Base-by-base conservation (phyloP, 2,329 filamentous ascomycete species). In the Thielaviopsis populi region DNA sequence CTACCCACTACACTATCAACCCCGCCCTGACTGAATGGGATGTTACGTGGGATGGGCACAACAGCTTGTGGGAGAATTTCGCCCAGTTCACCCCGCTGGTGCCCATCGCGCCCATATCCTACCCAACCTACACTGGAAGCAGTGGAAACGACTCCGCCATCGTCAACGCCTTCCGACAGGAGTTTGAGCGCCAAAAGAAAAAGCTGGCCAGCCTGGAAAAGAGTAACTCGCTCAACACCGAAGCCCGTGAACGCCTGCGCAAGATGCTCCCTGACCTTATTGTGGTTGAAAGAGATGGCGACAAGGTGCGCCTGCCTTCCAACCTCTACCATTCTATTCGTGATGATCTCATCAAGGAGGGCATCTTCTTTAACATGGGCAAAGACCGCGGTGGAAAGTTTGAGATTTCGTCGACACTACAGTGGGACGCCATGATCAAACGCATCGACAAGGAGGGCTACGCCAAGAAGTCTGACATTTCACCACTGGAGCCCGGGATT, bases 321-420 rank as follows among this genome's bases (percentile, higher is more conserved):
- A 78, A 83, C 2, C 87, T 90, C 66, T 90, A 83, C 80, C 76
- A 82, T 64, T 86, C 85, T 0, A 71, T 90, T 8, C 75, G 77
- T 27, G 78, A 80, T 62, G 76, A 79, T 64, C 79, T 87, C 59
- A 74, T 74, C 22, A 71, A 74, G 1, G 80, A 82, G 53, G 74
- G 74, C 1, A 72, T 74, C 37, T 75, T 83, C 46, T 70, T 82
- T 43, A 78, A 74, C 2, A 68, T 82, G 2, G 74, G 80, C 42
- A 74, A 75, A 37, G 70, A 72, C 2, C 70, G 72, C 1, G 69
- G 75, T 17, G 71, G 70, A n/a, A 66, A 54, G 22, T 74, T 72
- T 22, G 70, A 74, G 15, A 68, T 75, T 19, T 73, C 78, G 2
- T 77, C 77, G 0, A 75, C 80, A 10, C 67, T 74, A 33, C 76